These are phyloP conservation scores for Heliocybe sulcata DNA, from an alignment of 1,284 basidiomycete genomes.

Conservation along the genomic window DNA sequence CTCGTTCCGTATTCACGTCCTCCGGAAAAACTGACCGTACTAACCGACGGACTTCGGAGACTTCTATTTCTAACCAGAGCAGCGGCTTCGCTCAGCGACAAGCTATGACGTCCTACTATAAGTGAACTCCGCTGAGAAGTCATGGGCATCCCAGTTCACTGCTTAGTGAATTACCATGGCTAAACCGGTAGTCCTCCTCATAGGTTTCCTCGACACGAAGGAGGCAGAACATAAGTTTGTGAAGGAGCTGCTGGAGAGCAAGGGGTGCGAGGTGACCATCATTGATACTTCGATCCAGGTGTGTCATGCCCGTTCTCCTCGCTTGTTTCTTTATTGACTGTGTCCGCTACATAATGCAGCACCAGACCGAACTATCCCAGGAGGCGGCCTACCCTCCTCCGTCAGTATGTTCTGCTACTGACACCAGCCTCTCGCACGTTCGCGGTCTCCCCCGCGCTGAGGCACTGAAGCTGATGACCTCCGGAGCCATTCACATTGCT, in stretches of 20 bases:
- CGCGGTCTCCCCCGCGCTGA: neutral
- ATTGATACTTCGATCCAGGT: neutral
- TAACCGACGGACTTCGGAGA: too few species aligned
- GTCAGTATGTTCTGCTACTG: neutral
- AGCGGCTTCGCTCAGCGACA: too few species aligned
- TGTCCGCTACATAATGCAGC: neutral
- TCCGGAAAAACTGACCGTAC: too few species aligned
- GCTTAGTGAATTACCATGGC: neutral
- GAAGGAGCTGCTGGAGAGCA: neutral
- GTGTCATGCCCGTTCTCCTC: neutral
- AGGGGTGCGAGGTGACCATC: neutral
- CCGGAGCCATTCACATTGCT: neutral
- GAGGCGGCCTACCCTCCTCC: neutral
- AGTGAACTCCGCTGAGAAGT: too few species aligned
- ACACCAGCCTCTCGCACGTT: neutral
- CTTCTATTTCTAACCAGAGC: too few species aligned
- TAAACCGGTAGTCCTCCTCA: neutral
- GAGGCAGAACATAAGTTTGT: neutral
- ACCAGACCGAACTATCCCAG: neutral
- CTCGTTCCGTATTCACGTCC: too few species aligned
- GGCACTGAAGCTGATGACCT: neutral
- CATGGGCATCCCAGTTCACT: neutral
- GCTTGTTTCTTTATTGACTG: neutral
- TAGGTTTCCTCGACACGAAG: slow-evolving; percentile 2
- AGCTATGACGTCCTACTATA: neutral